Evolutionary conservation across 2,329 filamentous ascomycete species (phyloP).

Genomic region (Fusarium abutilonis): DNA sequence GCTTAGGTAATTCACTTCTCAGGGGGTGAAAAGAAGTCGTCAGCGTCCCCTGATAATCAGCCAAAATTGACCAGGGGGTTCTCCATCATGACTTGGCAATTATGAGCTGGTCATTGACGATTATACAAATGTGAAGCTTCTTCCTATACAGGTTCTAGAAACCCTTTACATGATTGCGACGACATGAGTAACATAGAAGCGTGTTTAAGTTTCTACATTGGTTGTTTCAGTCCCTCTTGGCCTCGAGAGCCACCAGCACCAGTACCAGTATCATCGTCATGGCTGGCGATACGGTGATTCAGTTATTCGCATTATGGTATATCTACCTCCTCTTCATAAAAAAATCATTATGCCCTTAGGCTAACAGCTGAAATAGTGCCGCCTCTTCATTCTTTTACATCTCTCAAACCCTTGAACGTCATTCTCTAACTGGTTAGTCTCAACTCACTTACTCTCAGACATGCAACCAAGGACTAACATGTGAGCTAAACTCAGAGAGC

Average conservation of each 20-base stretch:
- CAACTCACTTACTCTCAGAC: background rate
- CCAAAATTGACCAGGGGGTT: slow-evolving; percentile 26
- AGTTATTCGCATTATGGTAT: slow-evolving; percentile 43
- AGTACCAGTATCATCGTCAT: slow-evolving; percentile 32
- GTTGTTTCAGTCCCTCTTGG: slow-evolving; percentile 20
- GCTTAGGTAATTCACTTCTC: slow-evolving; percentile 33
- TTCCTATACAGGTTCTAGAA: background rate
- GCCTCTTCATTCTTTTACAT: slow-evolving; percentile 61
- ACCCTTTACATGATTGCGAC: slow-evolving; percentile 6
- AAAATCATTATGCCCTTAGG: no score
- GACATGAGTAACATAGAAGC: slow-evolving; percentile 24
- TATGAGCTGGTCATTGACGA: slow-evolving; percentile 1
- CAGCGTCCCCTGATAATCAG: slow-evolving; percentile 33
- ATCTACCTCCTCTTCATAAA: background rate
- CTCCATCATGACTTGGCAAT: slow-evolving; percentile 30
- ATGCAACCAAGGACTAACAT: background rate
- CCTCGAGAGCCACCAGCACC: slow-evolving; percentile 7
- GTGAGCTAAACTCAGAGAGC: slow-evolving; percentile 51
- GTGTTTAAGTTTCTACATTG: slow-evolving; percentile 18
- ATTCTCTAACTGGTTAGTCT: slow-evolving; percentile 59
- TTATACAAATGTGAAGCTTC: background rate
- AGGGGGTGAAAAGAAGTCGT: slow-evolving; percentile 31
- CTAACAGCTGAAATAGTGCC: slow-evolving; percentile 50
- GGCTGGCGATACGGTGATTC: slow-evolving; percentile 36
- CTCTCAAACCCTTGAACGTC: slow-evolving; percentile 57